These are phyloP conservation scores for Lentinula detonsa DNA, from an alignment of 768 basidiomycete species.

Conservation along the genomic window DNA sequence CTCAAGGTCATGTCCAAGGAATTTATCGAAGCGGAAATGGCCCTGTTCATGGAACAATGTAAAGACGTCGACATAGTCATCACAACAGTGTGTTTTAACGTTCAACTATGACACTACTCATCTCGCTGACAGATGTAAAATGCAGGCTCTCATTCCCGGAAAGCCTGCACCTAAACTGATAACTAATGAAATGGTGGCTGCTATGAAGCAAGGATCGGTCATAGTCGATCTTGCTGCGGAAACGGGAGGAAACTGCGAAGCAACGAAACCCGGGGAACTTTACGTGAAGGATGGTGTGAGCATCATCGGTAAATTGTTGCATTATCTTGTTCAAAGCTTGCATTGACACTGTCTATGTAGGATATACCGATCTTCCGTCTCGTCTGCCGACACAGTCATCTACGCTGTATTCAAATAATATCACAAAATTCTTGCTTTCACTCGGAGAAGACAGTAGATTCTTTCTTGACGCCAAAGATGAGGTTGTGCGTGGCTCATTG, in stretches of 20 bases:
- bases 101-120: background rate
- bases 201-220: conserved; percentile 91
- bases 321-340: background rate
- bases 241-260: conserved; percentile 86
- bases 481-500: conserved; percentile 79
- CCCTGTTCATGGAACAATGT: conserved; percentile 81
- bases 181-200: conserved; percentile 77
- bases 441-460: conserved; percentile 58
- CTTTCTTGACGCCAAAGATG: conserved; percentile 68
- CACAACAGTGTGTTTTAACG: conserved; percentile 53
- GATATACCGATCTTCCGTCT: conserved; percentile 83
- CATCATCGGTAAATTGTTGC: conserved; percentile 56
- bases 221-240: conserved; percentile 86
- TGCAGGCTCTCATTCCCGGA: conserved; percentile 77
- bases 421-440: conserved; percentile 83
- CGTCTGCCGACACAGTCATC: conserved; percentile 86
- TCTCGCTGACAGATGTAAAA: conserved; percentile 7
- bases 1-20: conserved; percentile 57
- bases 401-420: conserved; percentile 87
- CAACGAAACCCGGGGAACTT: conserved; percentile 73
- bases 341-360: conserved; percentile 25
- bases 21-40: conserved; percentile 64
- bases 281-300: conserved; percentile 70
- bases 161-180: conserved; percentile 84
- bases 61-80: conserved; percentile 88